Percentiles rank a stretch among this genome's conserved stretches.
phyloP scores from a whole-genome alignment of 2,329 filamentous ascomycete species.

The Sclerotinia trifoliorum region DNA sequence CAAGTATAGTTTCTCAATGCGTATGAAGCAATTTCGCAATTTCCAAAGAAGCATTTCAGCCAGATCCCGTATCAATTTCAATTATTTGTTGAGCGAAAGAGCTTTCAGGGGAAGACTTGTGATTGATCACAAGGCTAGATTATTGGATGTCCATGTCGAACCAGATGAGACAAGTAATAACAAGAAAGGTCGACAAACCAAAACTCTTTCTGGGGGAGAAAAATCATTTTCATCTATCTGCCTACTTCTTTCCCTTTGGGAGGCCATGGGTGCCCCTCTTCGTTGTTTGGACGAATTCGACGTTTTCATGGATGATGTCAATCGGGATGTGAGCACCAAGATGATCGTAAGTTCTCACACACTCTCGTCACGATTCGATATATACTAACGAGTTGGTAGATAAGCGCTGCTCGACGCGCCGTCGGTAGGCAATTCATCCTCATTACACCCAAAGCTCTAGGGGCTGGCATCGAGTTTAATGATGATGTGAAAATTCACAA shows the following conservation, averaged over 20 bases:
- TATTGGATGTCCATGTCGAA: slow-evolving; percentile 75
- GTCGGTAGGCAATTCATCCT: slow-evolving; percentile 94
- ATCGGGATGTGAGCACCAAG: slow-evolving; percentile 86
- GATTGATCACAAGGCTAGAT: slow-evolving; percentile 72
- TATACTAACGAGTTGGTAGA: slow-evolving; percentile 47
- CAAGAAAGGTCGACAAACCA: slow-evolving; percentile 74
- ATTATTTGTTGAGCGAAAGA: slow-evolving; percentile 83
- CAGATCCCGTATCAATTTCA: slow-evolving; percentile 82
- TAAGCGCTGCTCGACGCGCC: slow-evolving; percentile 77
- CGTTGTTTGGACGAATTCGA: slow-evolving; percentile 97
- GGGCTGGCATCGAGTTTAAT: slow-evolving; percentile 54
- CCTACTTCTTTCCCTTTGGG: slow-evolving; percentile 88
- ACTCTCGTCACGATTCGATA: neutral
- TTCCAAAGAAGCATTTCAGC: slow-evolving; percentile 85
- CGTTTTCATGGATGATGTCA: slow-evolving; percentile 98
- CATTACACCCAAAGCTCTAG: slow-evolving; percentile 87
- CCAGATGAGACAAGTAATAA: slow-evolving; percentile 67
- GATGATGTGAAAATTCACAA: slow-evolving; percentile 77
- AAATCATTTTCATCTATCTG: slow-evolving; percentile 98
- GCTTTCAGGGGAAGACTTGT: slow-evolving; percentile 80
- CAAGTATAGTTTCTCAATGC: slow-evolving; percentile 62
- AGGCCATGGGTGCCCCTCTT: slow-evolving; percentile 94
- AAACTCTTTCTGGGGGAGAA: slow-evolving; percentile 91
- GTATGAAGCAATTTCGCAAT: slow-evolving; percentile 71
- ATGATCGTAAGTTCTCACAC: slow-evolving; percentile 69